Conservation (phyloP, 2,329 filamentous ascomycete genomes). For the Akanthomyces uredinophilus region DNA sequence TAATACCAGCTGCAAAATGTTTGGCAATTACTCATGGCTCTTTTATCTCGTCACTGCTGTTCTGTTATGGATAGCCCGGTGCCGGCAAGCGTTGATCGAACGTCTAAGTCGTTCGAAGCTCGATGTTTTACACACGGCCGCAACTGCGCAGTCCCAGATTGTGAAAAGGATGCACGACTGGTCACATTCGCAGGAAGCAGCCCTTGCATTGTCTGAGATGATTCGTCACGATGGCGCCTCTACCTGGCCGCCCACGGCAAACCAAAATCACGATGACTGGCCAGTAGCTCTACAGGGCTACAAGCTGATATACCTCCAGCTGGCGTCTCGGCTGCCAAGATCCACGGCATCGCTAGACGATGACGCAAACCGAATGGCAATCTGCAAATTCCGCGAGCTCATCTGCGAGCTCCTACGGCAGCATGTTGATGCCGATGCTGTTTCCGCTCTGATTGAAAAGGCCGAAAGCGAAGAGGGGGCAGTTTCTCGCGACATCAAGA, state of each 20-base stretch:
- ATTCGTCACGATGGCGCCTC: background rate
- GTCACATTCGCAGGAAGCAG: background rate
- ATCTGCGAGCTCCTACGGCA: conserved; percentile 21
- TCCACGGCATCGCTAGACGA: conserved; percentile 24
- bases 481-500: background rate
- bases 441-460: background rate
- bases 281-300: conserved; percentile 26
- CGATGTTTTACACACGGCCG: background rate
- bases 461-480: background rate
- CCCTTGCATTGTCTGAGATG: background rate
- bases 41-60: background rate
- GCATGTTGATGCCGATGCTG: conserved; percentile 18
- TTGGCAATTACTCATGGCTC: background rate
- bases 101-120: background rate
- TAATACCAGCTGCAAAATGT: background rate
- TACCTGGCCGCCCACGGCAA: background rate
- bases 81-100: background rate
- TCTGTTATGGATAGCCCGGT: background rate
- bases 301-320: conserved; percentile 26
- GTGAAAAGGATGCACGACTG: background rate
- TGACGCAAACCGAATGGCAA: conserved; percentile 21
- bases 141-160: background rate
- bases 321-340: conserved; percentile 23
- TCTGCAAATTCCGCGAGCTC: conserved; percentile 19
- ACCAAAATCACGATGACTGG: conserved; percentile 18